phyloP scores from a whole-genome alignment of 2,329 filamentous ascomycete genomes.

The Dothideomycetes sp. region DNA sequence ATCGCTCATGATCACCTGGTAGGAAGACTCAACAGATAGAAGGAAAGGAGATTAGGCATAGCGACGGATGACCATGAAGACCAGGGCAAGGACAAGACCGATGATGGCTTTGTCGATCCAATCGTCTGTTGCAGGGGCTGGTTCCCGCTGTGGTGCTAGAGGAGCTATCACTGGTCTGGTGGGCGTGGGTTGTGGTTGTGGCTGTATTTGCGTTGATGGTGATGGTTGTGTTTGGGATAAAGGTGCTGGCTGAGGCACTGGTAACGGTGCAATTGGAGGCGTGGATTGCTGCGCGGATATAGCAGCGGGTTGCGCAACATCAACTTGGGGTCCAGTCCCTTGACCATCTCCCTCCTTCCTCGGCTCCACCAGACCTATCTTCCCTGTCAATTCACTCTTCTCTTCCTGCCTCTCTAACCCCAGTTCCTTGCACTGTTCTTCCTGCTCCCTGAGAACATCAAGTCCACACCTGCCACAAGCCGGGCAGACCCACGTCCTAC shows the following conservation, averaged over 20 bases:
- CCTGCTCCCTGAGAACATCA: conserved; percentile 64
- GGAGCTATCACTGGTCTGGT: conserved; percentile 15
- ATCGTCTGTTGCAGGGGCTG: conserved; percentile 23
- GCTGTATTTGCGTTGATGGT: background rate
- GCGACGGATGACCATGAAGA: conserved; percentile 54
- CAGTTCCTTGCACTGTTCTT: conserved; percentile 44
- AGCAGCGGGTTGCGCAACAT: background rate
- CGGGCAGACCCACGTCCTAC: conserved; percentile 56
- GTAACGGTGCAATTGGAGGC: conserved; percentile 2
- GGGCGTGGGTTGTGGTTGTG: conserved; percentile 18
- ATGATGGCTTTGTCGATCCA: conserved; percentile 80
- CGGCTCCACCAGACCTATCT: conserved; percentile 52
- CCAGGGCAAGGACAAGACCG: conserved; percentile 58
- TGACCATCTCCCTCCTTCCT: conserved; percentile 55
- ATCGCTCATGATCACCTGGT: too few species aligned
- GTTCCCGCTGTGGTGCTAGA: background rate
- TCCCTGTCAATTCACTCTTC: conserved; percentile 44
- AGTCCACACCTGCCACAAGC: conserved; percentile 62
- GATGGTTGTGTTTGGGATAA: background rate
- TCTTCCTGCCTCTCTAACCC: conserved; percentile 35
- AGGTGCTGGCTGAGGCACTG: conserved; percentile 15
- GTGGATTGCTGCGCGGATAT: too few species aligned
- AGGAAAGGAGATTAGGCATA: background rate
- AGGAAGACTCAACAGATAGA: too few species aligned
- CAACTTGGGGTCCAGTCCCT: conserved; percentile 15